These are phyloP conservation scores for Echinochloa phyllopogon DNA, from an alignment of 176 grass and related monocot genomes.

Conservation along the genomic window DNA sequence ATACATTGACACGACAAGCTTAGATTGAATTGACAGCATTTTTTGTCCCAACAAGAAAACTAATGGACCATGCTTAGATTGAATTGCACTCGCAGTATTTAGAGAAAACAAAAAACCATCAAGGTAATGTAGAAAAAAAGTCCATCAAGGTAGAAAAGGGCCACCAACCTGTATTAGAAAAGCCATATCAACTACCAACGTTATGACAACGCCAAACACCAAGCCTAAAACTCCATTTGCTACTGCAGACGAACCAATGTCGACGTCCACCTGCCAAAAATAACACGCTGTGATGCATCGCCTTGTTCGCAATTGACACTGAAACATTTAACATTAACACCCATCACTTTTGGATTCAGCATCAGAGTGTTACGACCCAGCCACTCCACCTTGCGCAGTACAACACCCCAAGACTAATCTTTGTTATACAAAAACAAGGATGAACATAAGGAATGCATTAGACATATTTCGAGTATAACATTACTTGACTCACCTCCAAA, in stretches of 20 bases:
- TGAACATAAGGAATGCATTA: background rate
- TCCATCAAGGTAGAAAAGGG: background rate
- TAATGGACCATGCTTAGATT: background rate
- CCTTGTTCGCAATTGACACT: background rate
- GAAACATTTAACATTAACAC: background rate
- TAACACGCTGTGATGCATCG: slow-evolving; percentile 1
- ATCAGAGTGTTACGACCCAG: too few relatives aligned
- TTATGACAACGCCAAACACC: slow-evolving; percentile 83
- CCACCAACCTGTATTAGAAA: slow-evolving; percentile 82
- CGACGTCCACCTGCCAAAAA: slow-evolving; percentile 76
- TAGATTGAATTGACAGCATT: too few relatives aligned
- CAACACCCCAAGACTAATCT: background rate
- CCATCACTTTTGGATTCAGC: background rate
- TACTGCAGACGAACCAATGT: slow-evolving; percentile 92
- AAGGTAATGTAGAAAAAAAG: background rate
- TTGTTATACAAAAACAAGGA: background rate
- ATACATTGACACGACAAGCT: too few relatives aligned
- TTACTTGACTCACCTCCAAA: slow-evolving; percentile 77
- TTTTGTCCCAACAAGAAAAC: background rate
- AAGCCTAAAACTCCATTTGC: slow-evolving; percentile 94
- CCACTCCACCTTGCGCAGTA: too few relatives aligned
- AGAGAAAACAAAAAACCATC: background rate
- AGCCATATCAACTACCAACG: slow-evolving; percentile 91
- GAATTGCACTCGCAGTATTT: background rate
- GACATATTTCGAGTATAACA: background rate